Conservation (phyloP, 1,139 yeast genomes). For the Pichia sp. region DNA sequence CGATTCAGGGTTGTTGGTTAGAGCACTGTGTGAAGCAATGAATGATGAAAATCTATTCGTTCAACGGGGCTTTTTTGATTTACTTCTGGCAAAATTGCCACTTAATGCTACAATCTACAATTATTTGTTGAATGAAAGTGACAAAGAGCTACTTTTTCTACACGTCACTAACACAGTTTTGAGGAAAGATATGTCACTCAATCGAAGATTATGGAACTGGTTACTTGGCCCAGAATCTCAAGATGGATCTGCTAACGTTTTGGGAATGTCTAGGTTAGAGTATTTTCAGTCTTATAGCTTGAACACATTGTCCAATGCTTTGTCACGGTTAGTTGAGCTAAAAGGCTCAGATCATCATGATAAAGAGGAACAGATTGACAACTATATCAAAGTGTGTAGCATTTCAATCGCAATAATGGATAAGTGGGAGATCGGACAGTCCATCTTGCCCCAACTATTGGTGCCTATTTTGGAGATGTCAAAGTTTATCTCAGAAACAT, state of each 20-base stretch:
- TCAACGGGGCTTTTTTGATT: conserved; percentile 85
- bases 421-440: conserved; percentile 86
- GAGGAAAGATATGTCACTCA: conserved; percentile 86
- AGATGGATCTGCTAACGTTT: conserved; percentile 10
- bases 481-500: conserved; percentile 24
- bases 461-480: conserved; percentile 54
- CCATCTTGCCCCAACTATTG: conserved; percentile 66
- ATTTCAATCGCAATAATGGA: conserved; percentile 76
- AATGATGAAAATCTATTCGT: conserved; percentile 62
- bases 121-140: conserved; percentile 44
- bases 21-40: conserved; percentile 71
- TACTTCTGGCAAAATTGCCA: conserved; percentile 64
- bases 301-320: conserved; percentile 46
- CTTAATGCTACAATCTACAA: conserved; percentile 58
- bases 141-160: conserved; percentile 55
- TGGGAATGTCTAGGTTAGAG: conserved; percentile 35
- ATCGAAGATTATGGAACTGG: conserved; percentile 91
- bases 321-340: conserved; percentile 43
- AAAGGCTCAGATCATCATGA: conserved; percentile 31
- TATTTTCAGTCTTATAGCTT: conserved; percentile 62
- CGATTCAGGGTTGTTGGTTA: conserved; percentile 70
- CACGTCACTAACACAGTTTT: conserved; percentile 67
- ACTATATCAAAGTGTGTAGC: conserved; percentile 51
- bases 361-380: conserved; percentile 38
- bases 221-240: conserved; percentile 67